Evolutionary conservation across 441 rosid genomes (phyloP).

Genomic region (Gossypium laxum): DNA sequence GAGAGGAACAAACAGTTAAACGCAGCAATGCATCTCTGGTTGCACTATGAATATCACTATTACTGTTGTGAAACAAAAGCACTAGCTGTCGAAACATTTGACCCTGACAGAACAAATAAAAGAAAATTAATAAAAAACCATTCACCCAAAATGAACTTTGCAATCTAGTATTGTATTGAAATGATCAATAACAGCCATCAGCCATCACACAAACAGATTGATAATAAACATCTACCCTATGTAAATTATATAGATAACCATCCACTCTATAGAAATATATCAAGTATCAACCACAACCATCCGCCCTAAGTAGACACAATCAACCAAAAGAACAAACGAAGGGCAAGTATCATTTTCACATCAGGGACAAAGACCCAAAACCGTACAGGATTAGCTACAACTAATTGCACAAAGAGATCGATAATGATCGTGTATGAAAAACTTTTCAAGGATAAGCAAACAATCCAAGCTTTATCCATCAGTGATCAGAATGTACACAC

Average conservation of each 20-base stretch:
- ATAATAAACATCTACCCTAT: background rate
- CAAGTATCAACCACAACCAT: background rate
- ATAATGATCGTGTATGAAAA: background rate
- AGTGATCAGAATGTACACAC: background rate
- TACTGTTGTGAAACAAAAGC: slow-evolving; percentile 41
- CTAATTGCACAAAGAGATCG: background rate
- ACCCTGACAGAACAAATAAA: slow-evolving; percentile 35
- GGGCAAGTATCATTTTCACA: background rate
- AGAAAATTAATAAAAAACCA: slow-evolving; percentile 2
- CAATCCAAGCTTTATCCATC: background rate
- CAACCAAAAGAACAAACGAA: background rate
- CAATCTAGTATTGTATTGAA: background rate
- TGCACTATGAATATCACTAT: slow-evolving; percentile 58
- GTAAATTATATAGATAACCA: background rate
- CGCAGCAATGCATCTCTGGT: slow-evolving; percentile 68
- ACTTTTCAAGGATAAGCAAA: background rate
- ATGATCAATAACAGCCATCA: background rate
- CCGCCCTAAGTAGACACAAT: background rate
- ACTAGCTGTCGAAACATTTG: slow-evolving; percentile 57
- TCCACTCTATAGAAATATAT: background rate
- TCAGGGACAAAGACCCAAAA: background rate
- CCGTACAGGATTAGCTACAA: background rate
- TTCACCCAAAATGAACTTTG: background rate
- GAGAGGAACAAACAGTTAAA: slow-evolving; percentile 50
- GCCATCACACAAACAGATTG: background rate